Percentiles rank a stretch among this genome's conserved stretches.
These are phyloP conservation scores for Hippophae tibetana DNA, from an alignment of 306 rosid genomes.

Conservation along the genomic window DNA sequence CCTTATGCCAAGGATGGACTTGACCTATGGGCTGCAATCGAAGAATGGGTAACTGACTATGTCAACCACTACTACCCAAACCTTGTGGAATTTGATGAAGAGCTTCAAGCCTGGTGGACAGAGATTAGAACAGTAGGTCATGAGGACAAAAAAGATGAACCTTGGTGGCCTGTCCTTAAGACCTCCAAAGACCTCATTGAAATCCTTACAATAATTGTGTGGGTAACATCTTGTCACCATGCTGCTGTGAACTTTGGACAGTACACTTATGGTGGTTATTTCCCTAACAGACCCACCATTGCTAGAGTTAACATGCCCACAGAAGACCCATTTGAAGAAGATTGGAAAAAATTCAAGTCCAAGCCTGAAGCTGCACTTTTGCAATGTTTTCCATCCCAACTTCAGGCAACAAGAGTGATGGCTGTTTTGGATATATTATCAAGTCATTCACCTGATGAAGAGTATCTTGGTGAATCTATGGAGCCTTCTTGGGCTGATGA, in stretches of 20 bases:
- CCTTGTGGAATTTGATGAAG: slow-evolving; percentile 18
- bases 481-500: slow-evolving; percentile 27
- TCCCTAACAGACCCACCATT: slow-evolving; percentile 31
- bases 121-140: slow-evolving; percentile 31
- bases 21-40: slow-evolving; percentile 23
- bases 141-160: slow-evolving; percentile 33
- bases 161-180: slow-evolving; percentile 35
- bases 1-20: slow-evolving; percentile 39
- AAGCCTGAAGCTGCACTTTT: slow-evolving; percentile 26
- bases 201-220: slow-evolving; percentile 18
- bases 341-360: slow-evolving; percentile 11
- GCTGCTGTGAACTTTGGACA: slow-evolving; percentile 35
- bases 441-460: slow-evolving; percentile 33
- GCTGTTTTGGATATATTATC: slow-evolving; percentile 26
- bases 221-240: slow-evolving; percentile 37
- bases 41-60: slow-evolving; percentile 29
- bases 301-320: slow-evolving; percentile 28
- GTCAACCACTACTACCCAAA: slow-evolving; percentile 27
- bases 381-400: slow-evolving; percentile 28
- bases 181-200: slow-evolving; percentile 17
- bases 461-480: slow-evolving; percentile 21
- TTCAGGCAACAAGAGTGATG: slow-evolving; percentile 31
- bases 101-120: slow-evolving; percentile 41
- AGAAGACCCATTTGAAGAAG: slow-evolving; percentile 20
- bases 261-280: slow-evolving; percentile 29